Evolutionary conservation across 352 stramenopile genomes (phyloP), one percentile per base, ranked within the genome.

Genomic region (Phytophthora lateralis): DNA sequence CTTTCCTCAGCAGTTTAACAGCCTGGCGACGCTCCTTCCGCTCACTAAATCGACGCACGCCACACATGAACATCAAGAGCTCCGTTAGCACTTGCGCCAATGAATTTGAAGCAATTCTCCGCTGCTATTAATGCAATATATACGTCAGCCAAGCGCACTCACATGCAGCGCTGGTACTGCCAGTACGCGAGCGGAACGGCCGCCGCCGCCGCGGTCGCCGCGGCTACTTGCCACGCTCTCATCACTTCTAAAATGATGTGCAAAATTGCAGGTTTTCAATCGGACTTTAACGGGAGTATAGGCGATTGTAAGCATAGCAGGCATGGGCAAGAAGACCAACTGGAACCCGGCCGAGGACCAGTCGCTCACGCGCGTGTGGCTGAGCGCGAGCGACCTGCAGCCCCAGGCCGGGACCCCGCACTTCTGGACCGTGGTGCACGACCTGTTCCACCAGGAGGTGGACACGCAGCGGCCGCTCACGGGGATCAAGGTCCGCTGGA

Each of bases 301-400:
- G n/a, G 8, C 2, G 7, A 12, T 32, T 32, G 27, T 32, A 32
- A 6, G 26, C 26, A 29, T 29, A 29, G n/a, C n/a, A n/a, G 47
- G 15, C 42, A 90, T 93, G 83, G 83, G 83, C 46, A 93, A 90
- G 78, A 93, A 93, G 71, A 88, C 80, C 32, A 93, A 93, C 55
- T 91, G 83, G 81, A 82, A 72, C 1, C 37, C 71, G 29, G 51
- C 68, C 10, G 83, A 93, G 60, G 80, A 93, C 45, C 72, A 82
- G 69, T 71, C 78, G 52, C 74, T 93, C 26, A 91, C 81, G 47
- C 83, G 80, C 47, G 79, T 80, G 46, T 93, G 83, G 83, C 66
- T 90, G 34, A 77, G 62, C 38, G 81, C 81, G 44, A 85, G 67
- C 63, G 79, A 90, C 12, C 49, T 78, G 48, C 63, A 80, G 47